Percentiles rank a stretch among this genome's conserved stretches.
Evolutionary conservation across 352 stramenopile genomes (phyloP).

Genomic region (Phytopythium oedochilum): DNA sequence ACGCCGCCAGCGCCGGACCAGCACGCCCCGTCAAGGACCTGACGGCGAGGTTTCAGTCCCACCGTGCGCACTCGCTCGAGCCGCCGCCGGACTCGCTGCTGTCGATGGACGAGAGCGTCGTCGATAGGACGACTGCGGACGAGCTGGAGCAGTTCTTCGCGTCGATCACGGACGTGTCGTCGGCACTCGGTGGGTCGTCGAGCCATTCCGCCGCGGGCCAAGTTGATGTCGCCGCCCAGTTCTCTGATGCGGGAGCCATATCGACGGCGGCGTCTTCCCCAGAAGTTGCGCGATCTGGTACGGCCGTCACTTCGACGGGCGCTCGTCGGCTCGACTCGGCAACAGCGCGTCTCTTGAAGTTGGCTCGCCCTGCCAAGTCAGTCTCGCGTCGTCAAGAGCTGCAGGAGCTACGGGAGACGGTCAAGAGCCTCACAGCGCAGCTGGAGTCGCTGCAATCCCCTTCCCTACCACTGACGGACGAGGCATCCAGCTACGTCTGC

Average conservation of each 20-base stretch:
- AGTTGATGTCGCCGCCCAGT: background rate
- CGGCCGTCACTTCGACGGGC: background rate
- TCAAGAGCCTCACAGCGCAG: background rate
- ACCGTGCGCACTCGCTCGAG: conserved; percentile 1
- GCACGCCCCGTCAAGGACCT: background rate
- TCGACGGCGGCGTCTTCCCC: background rate
- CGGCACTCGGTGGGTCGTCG: background rate
- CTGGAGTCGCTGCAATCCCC: background rate
- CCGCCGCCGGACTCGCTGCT: background rate
- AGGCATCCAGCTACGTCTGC: background rate
- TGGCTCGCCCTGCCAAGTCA: background rate
- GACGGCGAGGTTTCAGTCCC: background rate
- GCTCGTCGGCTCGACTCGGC: background rate
- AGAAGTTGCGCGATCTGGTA: background rate
- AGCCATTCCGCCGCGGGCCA: background rate
- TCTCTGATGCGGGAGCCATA: background rate
- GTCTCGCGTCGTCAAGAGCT: conserved; percentile 1
- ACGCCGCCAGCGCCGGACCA: background rate
- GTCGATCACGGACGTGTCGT: background rate
- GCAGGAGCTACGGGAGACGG: background rate
- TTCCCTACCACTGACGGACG: background rate
- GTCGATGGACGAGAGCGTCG: background rate
- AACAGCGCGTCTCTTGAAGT: background rate
- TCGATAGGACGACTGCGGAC: background rate
- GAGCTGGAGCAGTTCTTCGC: background rate